Conservation (phyloP, 495 filamentous ascomycete genomes). For the Talaromyces thailandensis region DNA sequence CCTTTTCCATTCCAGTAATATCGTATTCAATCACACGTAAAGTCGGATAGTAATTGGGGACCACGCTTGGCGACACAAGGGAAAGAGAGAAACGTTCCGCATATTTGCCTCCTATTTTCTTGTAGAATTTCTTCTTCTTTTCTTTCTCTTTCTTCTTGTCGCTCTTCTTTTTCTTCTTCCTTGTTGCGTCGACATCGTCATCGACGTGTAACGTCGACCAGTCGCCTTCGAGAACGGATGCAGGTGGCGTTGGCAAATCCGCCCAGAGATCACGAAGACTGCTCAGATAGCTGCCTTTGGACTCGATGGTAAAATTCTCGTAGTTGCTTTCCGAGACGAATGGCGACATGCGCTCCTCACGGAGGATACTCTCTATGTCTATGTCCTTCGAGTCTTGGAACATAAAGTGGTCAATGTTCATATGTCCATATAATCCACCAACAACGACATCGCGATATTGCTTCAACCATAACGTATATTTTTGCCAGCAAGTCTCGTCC, state of each 20-base stretch:
- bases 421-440: conserved; percentile 77
- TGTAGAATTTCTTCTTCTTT: conserved; percentile 46
- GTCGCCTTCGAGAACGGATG: conserved; percentile 1
- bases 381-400: conserved; percentile 79
- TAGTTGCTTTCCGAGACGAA: conserved; percentile 7
- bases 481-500: conserved; percentile 97
- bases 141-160: conserved; percentile 38
- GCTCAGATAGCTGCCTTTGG: conserved; percentile 67
- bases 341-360: conserved; percentile 8
- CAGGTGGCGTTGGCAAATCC: conserved; percentile 53
- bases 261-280: conserved; percentile 74
- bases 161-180: conserved; percentile 30
- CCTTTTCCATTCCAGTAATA: conserved; percentile 63
- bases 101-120: conserved; percentile 67
- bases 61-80: conserved; percentile 72
- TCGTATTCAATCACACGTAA: conserved; percentile 90
- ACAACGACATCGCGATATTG: conserved; percentile 88
- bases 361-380: conserved; percentile 29
- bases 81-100: conserved; percentile 79
- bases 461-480: conserved; percentile 83
- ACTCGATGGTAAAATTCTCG: conserved; percentile 42
- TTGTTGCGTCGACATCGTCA: conserved; percentile 6
- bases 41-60: conserved; percentile 89
- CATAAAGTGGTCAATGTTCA: conserved; percentile 98
- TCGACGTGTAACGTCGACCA: conserved; percentile 10